These are phyloP conservation scores for Scheffersomyces parashehatae DNA, from an alignment of 1,139 yeast genomes.

Conservation along the genomic window DNA sequence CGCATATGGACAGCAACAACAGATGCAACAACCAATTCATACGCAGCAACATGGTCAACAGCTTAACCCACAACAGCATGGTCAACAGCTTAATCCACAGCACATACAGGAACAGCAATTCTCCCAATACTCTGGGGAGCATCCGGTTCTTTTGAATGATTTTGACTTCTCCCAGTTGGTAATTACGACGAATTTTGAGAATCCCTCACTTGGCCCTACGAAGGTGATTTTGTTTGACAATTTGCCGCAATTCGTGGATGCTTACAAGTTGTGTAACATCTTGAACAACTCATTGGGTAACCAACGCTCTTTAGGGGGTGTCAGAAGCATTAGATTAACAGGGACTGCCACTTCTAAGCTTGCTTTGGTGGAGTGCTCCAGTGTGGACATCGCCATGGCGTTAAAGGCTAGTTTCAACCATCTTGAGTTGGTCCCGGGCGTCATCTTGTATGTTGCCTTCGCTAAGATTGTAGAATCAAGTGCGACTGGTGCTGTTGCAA, in stretches of 20 bases:
- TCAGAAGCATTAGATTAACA: constrained; percentile 54
- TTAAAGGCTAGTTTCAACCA: constrained; percentile 79
- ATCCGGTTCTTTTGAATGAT: constrained; percentile 52
- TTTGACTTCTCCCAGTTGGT: constrained; percentile 45
- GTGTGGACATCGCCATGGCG: constrained; percentile 72
- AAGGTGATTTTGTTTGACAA: constrained; percentile 76
- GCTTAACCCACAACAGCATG: constrained; percentile 19
- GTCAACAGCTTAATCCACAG: constrained; percentile 1
- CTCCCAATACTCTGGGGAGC: constrained; percentile 9
- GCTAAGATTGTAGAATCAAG: constrained; percentile 51
- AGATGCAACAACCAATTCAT: constrained; percentile 18
- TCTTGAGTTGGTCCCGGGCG: constrained; percentile 77
- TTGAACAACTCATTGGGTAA: constrained; percentile 29
- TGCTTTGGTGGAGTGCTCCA: constrained; percentile 74
- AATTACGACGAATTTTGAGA: constrained; percentile 64
- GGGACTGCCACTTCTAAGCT: constrained; percentile 39
- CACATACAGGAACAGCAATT: constrained; percentile 4
- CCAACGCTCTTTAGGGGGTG: constrained; percentile 25
- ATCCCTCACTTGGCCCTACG: constrained; percentile 73
- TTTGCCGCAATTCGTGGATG: constrained; percentile 54
- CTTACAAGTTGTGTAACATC: constrained; percentile 36
- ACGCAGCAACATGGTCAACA: constrained; percentile 5
- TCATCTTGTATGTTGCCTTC: constrained; percentile 63
- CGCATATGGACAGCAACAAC: constrained; percentile 23
- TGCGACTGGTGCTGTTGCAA: constrained; percentile 10